Conservation (phyloP, 495 filamentous ascomycete species). For the Terfezia claveryi region DNA sequence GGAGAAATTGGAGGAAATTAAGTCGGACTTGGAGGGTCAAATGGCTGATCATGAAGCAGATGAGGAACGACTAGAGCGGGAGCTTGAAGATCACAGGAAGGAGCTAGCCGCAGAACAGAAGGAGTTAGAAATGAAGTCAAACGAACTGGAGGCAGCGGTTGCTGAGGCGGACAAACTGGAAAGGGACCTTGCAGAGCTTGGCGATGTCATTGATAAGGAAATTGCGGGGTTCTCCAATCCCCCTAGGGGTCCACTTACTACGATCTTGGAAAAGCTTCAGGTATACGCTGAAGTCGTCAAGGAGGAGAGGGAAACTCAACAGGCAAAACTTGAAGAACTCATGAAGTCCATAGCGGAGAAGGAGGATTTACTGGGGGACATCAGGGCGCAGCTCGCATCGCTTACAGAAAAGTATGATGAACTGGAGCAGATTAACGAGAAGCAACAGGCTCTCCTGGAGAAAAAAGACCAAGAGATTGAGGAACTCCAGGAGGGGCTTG, state of each 20-base stretch:
- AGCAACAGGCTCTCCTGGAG: not conserved
- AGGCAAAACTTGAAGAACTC: not conserved
- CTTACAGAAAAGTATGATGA: not conserved
- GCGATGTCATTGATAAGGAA: not conserved
- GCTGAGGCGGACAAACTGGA: not conserved
- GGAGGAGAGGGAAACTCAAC: not conserved
- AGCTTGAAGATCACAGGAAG: not conserved
- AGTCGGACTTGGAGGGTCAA: not conserved
- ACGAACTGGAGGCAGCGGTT: not conserved
- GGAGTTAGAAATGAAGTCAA: not conserved
- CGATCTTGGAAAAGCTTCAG: not conserved
- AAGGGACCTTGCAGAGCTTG: not conserved
- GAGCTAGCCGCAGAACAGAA: not conserved
- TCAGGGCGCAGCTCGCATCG: not conserved
- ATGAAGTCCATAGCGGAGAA: not conserved
- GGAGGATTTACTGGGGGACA: not conserved
- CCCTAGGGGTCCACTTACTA: not conserved
- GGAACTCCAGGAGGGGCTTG: not conserved
- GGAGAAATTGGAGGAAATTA: not conserved
- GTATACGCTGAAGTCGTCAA: not conserved
- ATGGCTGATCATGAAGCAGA: not conserved
- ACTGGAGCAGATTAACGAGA: not conserved
- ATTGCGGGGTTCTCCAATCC: not conserved
- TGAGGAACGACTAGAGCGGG: not conserved
- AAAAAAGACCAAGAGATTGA: not conserved